Evolutionary conservation across 2,329 filamentous ascomycete species (phyloP).

Genomic region (Eutypella sp.): DNA sequence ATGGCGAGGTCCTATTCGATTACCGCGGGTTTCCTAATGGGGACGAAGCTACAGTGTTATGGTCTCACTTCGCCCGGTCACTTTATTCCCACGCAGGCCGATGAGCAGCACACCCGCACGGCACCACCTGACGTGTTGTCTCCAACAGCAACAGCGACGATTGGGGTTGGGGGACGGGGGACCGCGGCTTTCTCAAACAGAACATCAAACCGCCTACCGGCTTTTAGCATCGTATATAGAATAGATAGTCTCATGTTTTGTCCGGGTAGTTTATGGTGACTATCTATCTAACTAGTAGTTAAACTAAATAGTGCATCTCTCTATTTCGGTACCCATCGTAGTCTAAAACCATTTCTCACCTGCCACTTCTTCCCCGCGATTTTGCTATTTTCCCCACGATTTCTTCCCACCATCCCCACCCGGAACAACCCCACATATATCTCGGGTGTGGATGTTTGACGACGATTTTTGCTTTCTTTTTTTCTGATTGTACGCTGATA

Average conservation of each 20-base stretch:
- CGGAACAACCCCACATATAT: too few relatives aligned
- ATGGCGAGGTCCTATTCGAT: slow-evolving; percentile 18
- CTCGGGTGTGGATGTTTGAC: too few relatives aligned
- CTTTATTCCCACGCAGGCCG: slow-evolving; percentile 12
- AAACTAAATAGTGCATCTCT: background rate
- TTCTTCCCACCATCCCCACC: background rate
- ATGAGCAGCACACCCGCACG: too few relatives aligned
- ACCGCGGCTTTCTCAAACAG: background rate
- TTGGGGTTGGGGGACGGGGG: too few relatives aligned
- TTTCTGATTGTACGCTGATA: too few relatives aligned
- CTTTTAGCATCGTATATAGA: slow-evolving; percentile 9
- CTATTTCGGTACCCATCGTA: background rate
- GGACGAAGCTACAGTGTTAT: slow-evolving; percentile 12
- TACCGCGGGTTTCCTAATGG: slow-evolving; percentile 19
- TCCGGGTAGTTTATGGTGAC: too few relatives aligned
- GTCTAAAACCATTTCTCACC: background rate
- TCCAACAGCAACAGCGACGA: background rate
- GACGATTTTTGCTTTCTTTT: too few relatives aligned
- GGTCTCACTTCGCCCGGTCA: slow-evolving; percentile 13
- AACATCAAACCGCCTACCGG: slow-evolving; percentile 14
- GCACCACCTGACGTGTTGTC: slow-evolving; percentile 12
- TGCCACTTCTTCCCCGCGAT: background rate
- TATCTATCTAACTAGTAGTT: background rate
- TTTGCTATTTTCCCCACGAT: background rate
- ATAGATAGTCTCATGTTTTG: slow-evolving; percentile 8